Evolutionary conservation across 495 filamentous ascomycete species (phyloP).

Genomic region (Penicilliopsis zonata): DNA sequence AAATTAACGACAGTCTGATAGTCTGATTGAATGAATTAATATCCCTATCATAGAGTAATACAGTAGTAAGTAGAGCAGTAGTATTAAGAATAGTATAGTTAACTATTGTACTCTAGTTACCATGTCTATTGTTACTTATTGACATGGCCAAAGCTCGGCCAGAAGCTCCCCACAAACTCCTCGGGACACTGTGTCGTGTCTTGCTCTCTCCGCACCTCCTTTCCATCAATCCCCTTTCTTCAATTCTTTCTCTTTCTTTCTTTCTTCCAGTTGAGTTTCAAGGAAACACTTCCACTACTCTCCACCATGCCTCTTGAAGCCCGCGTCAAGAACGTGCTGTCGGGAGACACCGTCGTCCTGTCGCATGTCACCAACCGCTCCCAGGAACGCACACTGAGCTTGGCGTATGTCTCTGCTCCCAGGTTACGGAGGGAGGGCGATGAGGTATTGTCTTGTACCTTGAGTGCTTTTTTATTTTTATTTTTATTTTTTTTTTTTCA

Average conservation of each 20-base stretch:
- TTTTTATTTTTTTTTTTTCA: constrained; percentile 3
- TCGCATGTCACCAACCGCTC: constrained; percentile 60
- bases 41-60: too few relatives aligned
- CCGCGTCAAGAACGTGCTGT: constrained; percentile 86
- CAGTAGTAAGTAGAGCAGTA: too few relatives aligned
- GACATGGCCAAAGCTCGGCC: background rate
- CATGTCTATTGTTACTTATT: too few relatives aligned
- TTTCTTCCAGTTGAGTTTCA: constrained; percentile 4
- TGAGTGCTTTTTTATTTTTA: constrained; percentile 8
- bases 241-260: constrained; percentile 5
- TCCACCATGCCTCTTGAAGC: constrained; percentile 45
- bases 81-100: too few relatives aligned
- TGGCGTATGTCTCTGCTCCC: constrained; percentile 86
- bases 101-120: too few relatives aligned
- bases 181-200: background rate
- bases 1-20: constrained; percentile 20
- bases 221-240: constrained; percentile 5
- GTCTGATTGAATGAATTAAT: too few relatives aligned
- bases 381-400: constrained; percentile 69
- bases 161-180: background rate
- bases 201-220: constrained; percentile 2
- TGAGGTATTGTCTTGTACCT: too few relatives aligned
- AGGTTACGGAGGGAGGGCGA: constrained; percentile 80
- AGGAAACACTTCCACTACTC: too few relatives aligned
- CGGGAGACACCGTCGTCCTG: constrained; percentile 83